Evolutionary conservation across 805 yeast species (phyloP), one percentile per base, ranked within the genome.

Genomic region (Candida maris): DNA sequence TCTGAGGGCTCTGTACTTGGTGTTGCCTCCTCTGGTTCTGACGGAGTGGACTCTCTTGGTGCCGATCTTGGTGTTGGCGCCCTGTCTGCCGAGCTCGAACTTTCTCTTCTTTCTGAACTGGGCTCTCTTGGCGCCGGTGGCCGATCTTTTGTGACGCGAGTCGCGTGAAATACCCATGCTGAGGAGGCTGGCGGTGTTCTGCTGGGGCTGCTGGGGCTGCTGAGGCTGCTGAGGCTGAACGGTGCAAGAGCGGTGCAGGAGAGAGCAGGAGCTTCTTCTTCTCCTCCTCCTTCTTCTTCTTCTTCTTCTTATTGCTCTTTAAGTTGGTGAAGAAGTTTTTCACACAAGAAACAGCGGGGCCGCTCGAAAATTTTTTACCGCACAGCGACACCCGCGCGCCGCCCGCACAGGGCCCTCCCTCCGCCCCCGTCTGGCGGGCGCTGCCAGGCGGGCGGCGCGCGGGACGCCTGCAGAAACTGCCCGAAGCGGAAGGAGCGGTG

Each of bases 141-240:
- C 95, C 65, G 97, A 76, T 77, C 98, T 94, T 86, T 91, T 91
- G 89, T 93, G 98, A 79, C 97, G 96, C 74, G 98, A 91, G 81
- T 93, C 97, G 81, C 98, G 91, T 75, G 97, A 88, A 85, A 91
- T 91, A 89, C 98, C 97, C 98, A 91, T 91, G 72, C 71, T 84
- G 53, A 40, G 24, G 32, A 33, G 33, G 27, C 35, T 30, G 32
- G 30, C 30, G 35, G 30, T 27, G 36, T n/a, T n/a, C n/a, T n/a
- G n/a, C n/a, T n/a, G n/a, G n/a, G n/a, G n/a, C n/a, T n/a, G n/a
- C n/a, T n/a, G n/a, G n/a, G n/a, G n/a, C n/a, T n/a, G n/a, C n/a
- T n/a, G n/a, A n/a, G n/a, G n/a, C n/a, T n/a, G n/a, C n/a, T n/a
- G n/a, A n/a, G n/a, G n/a, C n/a, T n/a, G n/a, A n/a, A n/a, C n/a